Conservation (phyloP, 2,329 filamentous ascomycete species). For the Stachybotrys elegans region DNA sequence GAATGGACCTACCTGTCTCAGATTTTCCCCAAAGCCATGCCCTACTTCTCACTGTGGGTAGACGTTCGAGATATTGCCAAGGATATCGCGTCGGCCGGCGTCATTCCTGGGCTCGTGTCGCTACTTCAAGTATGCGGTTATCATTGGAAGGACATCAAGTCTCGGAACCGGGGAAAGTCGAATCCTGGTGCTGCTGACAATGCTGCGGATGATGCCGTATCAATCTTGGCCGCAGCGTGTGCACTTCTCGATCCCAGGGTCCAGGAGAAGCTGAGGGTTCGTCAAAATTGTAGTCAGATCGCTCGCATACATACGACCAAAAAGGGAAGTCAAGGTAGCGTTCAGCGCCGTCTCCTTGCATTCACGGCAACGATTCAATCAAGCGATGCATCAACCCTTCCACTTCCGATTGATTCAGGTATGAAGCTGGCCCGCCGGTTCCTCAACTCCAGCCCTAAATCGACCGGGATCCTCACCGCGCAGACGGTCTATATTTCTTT, state of each 20-base stretch:
- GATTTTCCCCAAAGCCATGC: constrained; percentile 5
- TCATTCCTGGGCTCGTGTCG: neutral
- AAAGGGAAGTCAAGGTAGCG: neutral
- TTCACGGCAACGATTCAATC: constrained; percentile 6
- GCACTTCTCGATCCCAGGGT: constrained; percentile 4
- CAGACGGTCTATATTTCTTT: constrained; percentile 5
- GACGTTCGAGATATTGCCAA: constrained; percentile 10
- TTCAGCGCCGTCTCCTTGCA: neutral
- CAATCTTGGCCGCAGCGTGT: constrained; percentile 5
- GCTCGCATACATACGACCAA: constrained; percentile 4
- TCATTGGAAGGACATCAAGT: constrained; percentile 6
- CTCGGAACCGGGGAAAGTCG: neutral
- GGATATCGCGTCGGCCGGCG: constrained; percentile 6
- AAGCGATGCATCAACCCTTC: constrained; percentile 1
- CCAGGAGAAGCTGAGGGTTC: constrained; percentile 6
- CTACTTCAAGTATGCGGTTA: constrained; percentile 7
- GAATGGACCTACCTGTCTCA: constrained; percentile 10
- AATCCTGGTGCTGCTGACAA: constrained; percentile 7
- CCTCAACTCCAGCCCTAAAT: constrained; percentile 1
- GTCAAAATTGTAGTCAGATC: constrained; percentile 6
- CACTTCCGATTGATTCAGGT: constrained; percentile 1
- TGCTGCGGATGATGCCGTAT: constrained; percentile 12
- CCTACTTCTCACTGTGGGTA: constrained; percentile 10
- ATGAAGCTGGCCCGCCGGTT: constrained; percentile 8
- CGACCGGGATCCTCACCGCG: neutral